Evolutionary conservation across 2,329 filamentous ascomycete genomes (phyloP), one percentile per base, ranked within the genome.

Genomic region (Monosporascus sp.): DNA sequence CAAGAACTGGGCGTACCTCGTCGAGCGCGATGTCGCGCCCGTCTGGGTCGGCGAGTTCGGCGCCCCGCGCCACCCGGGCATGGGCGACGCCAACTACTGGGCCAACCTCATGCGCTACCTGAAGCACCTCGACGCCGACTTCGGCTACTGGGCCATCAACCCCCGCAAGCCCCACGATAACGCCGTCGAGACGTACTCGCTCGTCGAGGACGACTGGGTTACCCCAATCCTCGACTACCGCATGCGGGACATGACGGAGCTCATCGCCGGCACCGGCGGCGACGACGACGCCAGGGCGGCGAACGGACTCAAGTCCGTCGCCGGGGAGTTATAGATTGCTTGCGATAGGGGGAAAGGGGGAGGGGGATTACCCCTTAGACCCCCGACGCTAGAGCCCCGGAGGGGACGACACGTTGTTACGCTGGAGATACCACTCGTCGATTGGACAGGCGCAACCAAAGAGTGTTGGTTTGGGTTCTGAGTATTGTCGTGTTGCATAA

Each of bases 31-130:
- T 59, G 66, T 74, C 11, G 81, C 79, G 18, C 85, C 85, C 0
- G 84, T 88, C 9, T 88, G 85, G 85, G 77, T 88, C 27, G 83
- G 83, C 49, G 85, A 88, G 70, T 79, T 88, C 54, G 85, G 86
- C 1, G 80, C 81, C 25, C 80, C 83, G 18, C 70, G 72, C 48
- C 56, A 67, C 6, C 82, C 82, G 1, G 75, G 74, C 36, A 69
- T 75, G 8, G 81, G 82, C 7, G 82, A 86, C 58, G 73, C 73
- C 52, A 83, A 85, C 61, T 88, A 88, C 70, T 88, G 85, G 85
- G 68, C 71, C 44, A 82, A 87, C 65, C 67, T 88, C 66, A 71
- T 86, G 71, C 74, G 73, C 27, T 86, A 78, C 65, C 72, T 88
- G 53, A 76, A 77, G 61, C 68, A 72, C 3, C 67, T 82, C 49